Evolutionary conservation across 176 grass and related monocot species (phyloP), one percentile per base, ranked within the genome.

Genomic region (Rhipidocladum racemiflorum): DNA sequence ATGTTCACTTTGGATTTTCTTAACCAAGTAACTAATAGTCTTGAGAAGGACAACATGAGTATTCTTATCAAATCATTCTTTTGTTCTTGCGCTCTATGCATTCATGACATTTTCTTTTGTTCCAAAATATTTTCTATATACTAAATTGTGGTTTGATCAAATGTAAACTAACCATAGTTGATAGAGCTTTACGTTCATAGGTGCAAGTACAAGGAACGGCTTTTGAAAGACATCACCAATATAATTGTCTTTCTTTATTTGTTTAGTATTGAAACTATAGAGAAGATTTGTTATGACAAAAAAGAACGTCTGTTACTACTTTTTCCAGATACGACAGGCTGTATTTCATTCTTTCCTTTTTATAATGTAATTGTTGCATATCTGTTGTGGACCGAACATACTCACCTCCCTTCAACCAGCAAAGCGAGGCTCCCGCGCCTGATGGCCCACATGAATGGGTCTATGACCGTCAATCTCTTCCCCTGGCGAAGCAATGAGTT

Each of bases 21-120:
- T n/a, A n/a, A n/a, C n/a, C n/a, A n/a, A n/a, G n/a, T n/a, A n/a
- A n/a, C n/a, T n/a, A n/a, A n/a, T n/a, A n/a, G n/a, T n/a, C n/a
- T n/a, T n/a, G n/a, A n/a, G n/a, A n/a, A n/a, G n/a, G n/a, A n/a
- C 64, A 92, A 91, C 81, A 85, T 85, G 94, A 92, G 94, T 88
- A 64, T 53, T 84, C 12, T 64, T 81, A 34, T 72, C 61, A 51
- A 17, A 49, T 18, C 59, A 51, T 69, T 67, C 8, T 5, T 81
- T 65, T 83, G 12, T 45, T 87, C 24, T 13, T 84, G 44, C 21
- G 8, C 35, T 75, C 54, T 35, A 75, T 83, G 30, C n/a, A n/a
- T n/a, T n/a, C n/a, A n/a, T n/a, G n/a, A n/a, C n/a, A n/a, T n/a
- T n/a, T n/a, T n/a, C n/a, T 77, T 15, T 34, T 4, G 7, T 68